Conservation (phyloP, 495 filamentous ascomycete species). For the Aspergillus funiculosus region DNA sequence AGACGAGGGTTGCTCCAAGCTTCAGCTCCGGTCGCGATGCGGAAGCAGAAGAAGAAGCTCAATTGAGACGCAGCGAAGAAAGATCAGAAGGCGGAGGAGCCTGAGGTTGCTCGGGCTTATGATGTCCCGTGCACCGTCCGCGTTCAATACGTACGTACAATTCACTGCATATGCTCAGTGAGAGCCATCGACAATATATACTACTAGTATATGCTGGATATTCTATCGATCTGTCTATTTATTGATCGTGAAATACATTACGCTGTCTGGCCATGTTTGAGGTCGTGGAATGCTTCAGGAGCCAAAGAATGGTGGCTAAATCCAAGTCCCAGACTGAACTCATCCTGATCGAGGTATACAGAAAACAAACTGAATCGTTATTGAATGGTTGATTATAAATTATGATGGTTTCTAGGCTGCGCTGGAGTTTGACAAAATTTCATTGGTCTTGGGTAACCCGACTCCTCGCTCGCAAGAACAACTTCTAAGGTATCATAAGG, state of each 20-base stretch:
- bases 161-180: no score
- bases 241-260: background rate
- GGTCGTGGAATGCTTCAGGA: no score
- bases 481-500: constrained; percentile 9
- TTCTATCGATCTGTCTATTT: background rate
- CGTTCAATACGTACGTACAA: no score
- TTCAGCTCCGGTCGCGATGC: background rate
- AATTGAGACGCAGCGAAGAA: background rate
- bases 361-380: background rate
- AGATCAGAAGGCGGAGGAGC: constrained; percentile 9
- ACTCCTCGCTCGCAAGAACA: background rate
- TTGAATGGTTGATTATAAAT: constrained; percentile 4
- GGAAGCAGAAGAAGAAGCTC: background rate
- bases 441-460: background rate
- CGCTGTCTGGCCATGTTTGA: no score
- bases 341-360: background rate
- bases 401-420: background rate
- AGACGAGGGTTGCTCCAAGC: background rate
- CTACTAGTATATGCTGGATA: background rate
- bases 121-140: constrained; percentile 8
- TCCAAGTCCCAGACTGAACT: no score
- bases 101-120: constrained; percentile 14
- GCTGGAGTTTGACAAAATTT: constrained; percentile 1
- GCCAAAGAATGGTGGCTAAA: no score
- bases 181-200: no score